Conservation (phyloP, 768 basidiomycete species). For the Lactifluus volemus region DNA sequence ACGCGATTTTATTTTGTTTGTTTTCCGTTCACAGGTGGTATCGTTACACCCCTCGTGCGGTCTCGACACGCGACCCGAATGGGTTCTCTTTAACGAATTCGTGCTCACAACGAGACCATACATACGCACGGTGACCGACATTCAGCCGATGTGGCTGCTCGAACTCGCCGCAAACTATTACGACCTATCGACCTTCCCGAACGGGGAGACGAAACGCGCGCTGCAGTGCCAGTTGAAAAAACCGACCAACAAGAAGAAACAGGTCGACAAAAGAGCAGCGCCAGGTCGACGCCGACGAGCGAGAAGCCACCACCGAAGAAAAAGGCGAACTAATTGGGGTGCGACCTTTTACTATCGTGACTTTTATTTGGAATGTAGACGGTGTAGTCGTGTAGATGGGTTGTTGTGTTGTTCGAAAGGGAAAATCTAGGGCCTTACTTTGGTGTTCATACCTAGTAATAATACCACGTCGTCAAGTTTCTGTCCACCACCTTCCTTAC, state of each 20-base stretch:
- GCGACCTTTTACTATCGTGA: too few relatives aligned
- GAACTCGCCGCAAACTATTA: slow-evolving; percentile 62
- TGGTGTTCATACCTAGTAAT: too few relatives aligned
- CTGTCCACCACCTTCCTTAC: too few relatives aligned
- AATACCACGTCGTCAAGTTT: too few relatives aligned
- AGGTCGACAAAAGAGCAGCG: background rate
- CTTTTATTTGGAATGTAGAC: too few relatives aligned
- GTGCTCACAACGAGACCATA: slow-evolving; percentile 38
- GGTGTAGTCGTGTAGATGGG: too few relatives aligned
- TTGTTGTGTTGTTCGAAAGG: too few relatives aligned
- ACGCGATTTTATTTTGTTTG: background rate
- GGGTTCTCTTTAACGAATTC: slow-evolving; percentile 93
- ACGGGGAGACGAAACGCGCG: slow-evolving; percentile 63
- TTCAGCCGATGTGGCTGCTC: slow-evolving; percentile 76
- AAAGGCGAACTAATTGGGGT: too few relatives aligned
- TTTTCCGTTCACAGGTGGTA: slow-evolving; percentile 40
- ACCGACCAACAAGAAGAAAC: too few relatives aligned
- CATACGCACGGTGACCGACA: slow-evolving; percentile 86
- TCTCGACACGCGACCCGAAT: slow-evolving; percentile 78
- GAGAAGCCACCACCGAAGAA: too few relatives aligned
- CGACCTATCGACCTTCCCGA: slow-evolving; percentile 53
- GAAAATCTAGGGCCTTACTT: too few relatives aligned
- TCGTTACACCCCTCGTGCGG: slow-evolving; percentile 82
- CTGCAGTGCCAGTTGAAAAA: slow-evolving; percentile 11
- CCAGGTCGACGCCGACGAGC: background rate